A percentile compares a stretch with the other conserved stretches of the same genome.
phyloP scores from a whole-genome alignment of 441 rosid species.

The Hypseocharis bilobata region DNA sequence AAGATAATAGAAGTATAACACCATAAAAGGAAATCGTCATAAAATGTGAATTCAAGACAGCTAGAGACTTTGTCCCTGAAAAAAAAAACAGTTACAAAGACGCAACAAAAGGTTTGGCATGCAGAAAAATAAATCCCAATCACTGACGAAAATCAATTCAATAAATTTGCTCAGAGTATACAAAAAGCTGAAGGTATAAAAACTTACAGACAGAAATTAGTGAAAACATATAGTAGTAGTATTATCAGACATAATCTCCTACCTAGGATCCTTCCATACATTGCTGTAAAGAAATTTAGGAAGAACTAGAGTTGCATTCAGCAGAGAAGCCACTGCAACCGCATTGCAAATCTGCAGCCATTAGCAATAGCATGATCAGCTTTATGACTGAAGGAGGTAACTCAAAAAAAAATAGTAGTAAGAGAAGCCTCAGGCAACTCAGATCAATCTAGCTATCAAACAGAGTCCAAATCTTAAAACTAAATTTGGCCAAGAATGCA shows the following conservation, averaged over 20 bases:
- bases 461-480: no score
- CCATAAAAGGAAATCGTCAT: no score
- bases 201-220: background rate
- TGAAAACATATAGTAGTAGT: conserved; percentile 7
- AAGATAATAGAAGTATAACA: no score
- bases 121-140: no score
- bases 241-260: conserved; percentile 18
- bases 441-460: background rate
- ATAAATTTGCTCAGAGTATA: no score
- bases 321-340: conserved; percentile 69
- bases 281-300: conserved; percentile 88
- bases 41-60: no score
- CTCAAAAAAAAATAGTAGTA: background rate
- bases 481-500: no score
- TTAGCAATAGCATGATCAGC: background rate
- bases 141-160: no score
- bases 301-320: conserved; percentile 62
- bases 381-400: conserved; percentile 7
- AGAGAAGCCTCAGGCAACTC: background rate
- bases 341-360: conserved; percentile 69
- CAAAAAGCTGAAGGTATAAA: no score
- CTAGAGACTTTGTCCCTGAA: no score
- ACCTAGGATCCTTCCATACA: conserved; percentile 96
- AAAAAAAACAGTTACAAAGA: no score
- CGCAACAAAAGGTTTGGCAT: no score